Conservation (phyloP, 2,329 filamentous ascomycete species). For the Capronia epimyces region DNA sequence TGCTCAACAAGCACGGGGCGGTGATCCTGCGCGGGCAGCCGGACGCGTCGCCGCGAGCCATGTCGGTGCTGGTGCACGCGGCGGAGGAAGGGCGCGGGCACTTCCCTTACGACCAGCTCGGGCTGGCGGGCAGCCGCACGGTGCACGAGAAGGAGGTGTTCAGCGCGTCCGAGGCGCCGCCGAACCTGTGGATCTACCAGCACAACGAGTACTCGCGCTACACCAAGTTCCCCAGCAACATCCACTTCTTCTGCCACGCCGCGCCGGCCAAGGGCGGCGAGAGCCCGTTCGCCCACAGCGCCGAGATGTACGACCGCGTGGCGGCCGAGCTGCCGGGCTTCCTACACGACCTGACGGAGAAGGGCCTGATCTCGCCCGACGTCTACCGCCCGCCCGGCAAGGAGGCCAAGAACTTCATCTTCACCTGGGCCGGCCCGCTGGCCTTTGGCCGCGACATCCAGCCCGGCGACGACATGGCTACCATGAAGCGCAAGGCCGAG, state of each 20-base stretch:
- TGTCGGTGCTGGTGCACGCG: not conserved
- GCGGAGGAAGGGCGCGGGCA: not conserved
- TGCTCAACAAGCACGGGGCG: not conserved
- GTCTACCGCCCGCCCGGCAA: not conserved
- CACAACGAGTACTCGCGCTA: conserved; percentile 4
- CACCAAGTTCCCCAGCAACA: conserved; percentile 1
- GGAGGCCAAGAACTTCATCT: conserved; percentile 4
- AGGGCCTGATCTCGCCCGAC: not conserved
- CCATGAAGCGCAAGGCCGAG: not conserved
- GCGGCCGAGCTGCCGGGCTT: not conserved
- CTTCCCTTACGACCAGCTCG: not conserved
- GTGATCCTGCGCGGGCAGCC: conserved; percentile 1
- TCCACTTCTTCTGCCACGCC: conserved; percentile 1
- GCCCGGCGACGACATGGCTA: not conserved
- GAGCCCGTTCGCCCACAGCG: not conserved
- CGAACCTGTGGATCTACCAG: not conserved
- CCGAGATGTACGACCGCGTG: conserved; percentile 1
- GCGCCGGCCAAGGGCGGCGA: not conserved
- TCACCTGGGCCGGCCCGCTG: not conserved
- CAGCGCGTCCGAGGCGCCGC: not conserved
- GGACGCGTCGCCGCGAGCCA: not conserved
- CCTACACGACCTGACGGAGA: not conserved
- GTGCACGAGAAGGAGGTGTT: not conserved
- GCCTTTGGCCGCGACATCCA: conserved; percentile 2
- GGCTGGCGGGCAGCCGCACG: not conserved